These are phyloP conservation scores for Nemophila menziesii DNA, from an alignment of 257 asterid species.

Conservation along the genomic window DNA sequence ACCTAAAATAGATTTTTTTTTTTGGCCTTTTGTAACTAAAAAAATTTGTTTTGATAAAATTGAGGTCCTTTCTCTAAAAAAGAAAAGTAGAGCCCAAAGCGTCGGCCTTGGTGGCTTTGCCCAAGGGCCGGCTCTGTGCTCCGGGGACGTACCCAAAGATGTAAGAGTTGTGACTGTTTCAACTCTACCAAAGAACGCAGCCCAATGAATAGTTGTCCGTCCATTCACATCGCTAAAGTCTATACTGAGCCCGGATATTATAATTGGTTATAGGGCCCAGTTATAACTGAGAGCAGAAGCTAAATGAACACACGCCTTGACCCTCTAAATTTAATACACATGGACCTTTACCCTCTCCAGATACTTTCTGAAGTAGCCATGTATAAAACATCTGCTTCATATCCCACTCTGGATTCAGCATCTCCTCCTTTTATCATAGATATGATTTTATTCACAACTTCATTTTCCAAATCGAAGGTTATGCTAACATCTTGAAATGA, in stretches of 20 bases:
- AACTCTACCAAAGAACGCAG: slow-evolving; percentile 79
- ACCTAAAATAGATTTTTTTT: too few species aligned
- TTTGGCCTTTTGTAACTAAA: too few species aligned
- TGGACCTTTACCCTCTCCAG: slow-evolving; percentile 53
- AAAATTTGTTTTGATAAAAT: too few species aligned
- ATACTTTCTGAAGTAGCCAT: slow-evolving; percentile 57
- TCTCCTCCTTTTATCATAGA: slow-evolving; percentile 47
- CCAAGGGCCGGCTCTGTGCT: too few species aligned
- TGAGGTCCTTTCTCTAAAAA: too few species aligned
- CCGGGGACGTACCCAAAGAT: slow-evolving; percentile 78
- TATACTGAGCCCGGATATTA: slow-evolving; percentile 53
- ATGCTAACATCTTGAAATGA: slow-evolving; percentile 23
- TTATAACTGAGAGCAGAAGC: slow-evolving; percentile 92
- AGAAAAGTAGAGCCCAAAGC: too few species aligned
- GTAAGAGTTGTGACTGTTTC: slow-evolving; percentile 72
- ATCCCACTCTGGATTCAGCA: slow-evolving; percentile 20
- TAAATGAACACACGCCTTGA: slow-evolving; percentile 81
- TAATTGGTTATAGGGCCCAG: slow-evolving; percentile 76
- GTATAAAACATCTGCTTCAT: slow-evolving; percentile 46
- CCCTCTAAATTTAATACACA: slow-evolving; percentile 53
- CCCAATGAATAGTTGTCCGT: slow-evolving; percentile 99
- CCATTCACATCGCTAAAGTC: slow-evolving; percentile 93
- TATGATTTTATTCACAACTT: slow-evolving; percentile 26
- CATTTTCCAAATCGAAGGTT: slow-evolving; percentile 22
- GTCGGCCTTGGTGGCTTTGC: too few species aligned